Percentiles rank a stretch among this genome's conserved stretches.
These are phyloP conservation scores for Phytophthora boehmeriae DNA, from an alignment of 352 stramenopile genomes.

Conservation along the genomic window DNA sequence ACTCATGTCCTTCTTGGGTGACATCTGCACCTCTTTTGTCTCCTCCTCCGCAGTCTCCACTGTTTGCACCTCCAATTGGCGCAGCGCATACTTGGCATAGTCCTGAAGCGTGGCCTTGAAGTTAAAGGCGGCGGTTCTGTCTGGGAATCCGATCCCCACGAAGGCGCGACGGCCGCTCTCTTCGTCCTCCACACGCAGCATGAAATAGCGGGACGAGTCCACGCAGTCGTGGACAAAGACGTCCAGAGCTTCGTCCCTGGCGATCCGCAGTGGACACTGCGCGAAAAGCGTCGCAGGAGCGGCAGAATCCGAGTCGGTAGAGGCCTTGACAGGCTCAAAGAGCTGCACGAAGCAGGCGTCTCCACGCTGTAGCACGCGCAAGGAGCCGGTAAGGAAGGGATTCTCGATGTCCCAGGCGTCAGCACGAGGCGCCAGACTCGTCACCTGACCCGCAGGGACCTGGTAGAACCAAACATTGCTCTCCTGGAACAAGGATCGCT, in stretches of 20 bases:
- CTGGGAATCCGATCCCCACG: constrained; percentile 80
- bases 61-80: constrained; percentile 55
- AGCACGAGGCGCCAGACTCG: constrained; percentile 72
- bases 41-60: constrained; percentile 15
- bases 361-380: constrained; percentile 73
- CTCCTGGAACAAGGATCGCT: constrained; percentile 81
- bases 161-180: constrained; percentile 74
- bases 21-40: constrained; percentile 16
- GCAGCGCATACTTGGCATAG: constrained; percentile 81
- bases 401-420: constrained; percentile 85
- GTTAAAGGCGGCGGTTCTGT: constrained; percentile 81
- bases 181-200: constrained; percentile 85
- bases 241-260: constrained; percentile 60
- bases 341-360: constrained; percentile 79
- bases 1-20: constrained; percentile 58
- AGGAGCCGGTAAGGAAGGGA: constrained; percentile 75
- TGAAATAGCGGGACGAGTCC: constrained; percentile 90
- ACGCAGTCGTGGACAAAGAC: constrained; percentile 87
- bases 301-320: constrained; percentile 5
- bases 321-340: constrained; percentile 55
- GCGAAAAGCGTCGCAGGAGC: constrained; percentile 65
- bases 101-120: constrained; percentile 87
- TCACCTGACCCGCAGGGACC: constrained; percentile 68
- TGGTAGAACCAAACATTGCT: constrained; percentile 88
- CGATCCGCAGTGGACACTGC: constrained; percentile 79